These are phyloP conservation scores for Aspergillus cejpii DNA, from an alignment of 2,329 filamentous ascomycete species.

Conservation along the genomic window DNA sequence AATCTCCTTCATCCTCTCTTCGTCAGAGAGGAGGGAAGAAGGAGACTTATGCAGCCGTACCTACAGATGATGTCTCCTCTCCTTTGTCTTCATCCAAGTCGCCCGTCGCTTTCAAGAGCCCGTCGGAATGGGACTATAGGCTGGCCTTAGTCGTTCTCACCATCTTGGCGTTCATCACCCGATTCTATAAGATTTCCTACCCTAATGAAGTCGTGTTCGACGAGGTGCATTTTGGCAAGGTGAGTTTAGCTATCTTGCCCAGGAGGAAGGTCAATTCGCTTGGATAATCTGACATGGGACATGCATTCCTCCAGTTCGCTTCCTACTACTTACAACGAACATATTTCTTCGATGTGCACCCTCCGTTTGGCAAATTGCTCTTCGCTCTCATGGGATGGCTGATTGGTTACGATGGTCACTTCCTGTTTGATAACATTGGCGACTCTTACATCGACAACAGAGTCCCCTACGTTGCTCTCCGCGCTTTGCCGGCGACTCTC, in stretches of 20 bases:
- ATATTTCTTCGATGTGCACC: conserved; percentile 99
- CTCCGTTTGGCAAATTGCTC: conserved; percentile 94
- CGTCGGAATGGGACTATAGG: conserved; percentile 76
- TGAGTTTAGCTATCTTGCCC: conserved; percentile 40
- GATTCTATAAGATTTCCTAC: conserved; percentile 94
- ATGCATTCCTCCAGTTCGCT: conserved; percentile 37
- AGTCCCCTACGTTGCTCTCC: conserved; percentile 93
- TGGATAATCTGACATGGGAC: not conserved
- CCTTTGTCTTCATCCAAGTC: conserved; percentile 14
- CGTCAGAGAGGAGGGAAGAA: conserved; percentile 41
- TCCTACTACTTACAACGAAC: conserved; percentile 86
- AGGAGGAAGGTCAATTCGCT: too few species aligned
- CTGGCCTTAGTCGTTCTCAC: conserved; percentile 72
- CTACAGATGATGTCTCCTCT: conserved; percentile 20
- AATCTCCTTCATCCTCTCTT: conserved; percentile 32
- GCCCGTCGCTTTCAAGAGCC: conserved; percentile 17
- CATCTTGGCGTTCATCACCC: conserved; percentile 74
- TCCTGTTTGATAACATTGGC: conserved; percentile 98
- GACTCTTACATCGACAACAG: conserved; percentile 97
- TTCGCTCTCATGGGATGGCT: conserved; percentile 97
- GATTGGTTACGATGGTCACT: conserved; percentile 92
- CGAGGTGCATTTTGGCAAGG: conserved; percentile 99
- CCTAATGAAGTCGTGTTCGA: conserved; percentile 97
- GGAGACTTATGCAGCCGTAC: conserved; percentile 22
- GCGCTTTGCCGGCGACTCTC: conserved; percentile 83